Base-by-base conservation (phyloP, 2,329 filamentous ascomycete genomes). In the Trichoderma polysporum region DNA sequence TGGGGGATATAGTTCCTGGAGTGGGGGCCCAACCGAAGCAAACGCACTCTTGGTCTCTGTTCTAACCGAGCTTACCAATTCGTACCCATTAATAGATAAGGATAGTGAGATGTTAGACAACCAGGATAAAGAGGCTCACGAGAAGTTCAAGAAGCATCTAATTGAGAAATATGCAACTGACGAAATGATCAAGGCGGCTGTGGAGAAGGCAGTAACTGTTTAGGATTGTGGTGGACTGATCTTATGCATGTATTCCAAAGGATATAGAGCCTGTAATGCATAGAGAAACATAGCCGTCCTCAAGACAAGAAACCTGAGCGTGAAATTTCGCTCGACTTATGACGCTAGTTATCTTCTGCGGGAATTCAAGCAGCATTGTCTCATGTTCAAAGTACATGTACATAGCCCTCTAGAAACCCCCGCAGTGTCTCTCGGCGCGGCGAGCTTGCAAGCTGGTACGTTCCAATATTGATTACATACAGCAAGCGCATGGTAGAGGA, bases 41-140 rank as follows among this genome's bases (percentile, higher is more conserved):
- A 65, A 65, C 10, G 62, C 62, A 12, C 45, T 65, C 31, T 13
- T 65, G 2, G 52, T 65, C 7, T 65, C 62, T n/a, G 52, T 65
- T 8, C 50, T 65, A 4, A 47, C 9, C 17, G 62, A 65, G n/a
- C 27, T 65, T 39, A 57, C 19, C 1, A 15, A 65, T 22, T 57
- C 62, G 15, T 29, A 57, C 4, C 52, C 62, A 2, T 33, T 65
- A 2, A 17, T 57, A 2, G 52, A 19, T 1, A 65, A 17, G 2
- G 62, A 65, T 4, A 37, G 2, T 6, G 62, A 65, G 31, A 65
- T 65, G 50, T 7, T 65, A 3, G 41, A 17, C 1, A 65, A 65
- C 19, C 62, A 65, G 31, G 52, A 65, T 10, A 65, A 49, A 8
- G 62, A 65, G 8, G 53, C 27, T 7, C 31, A 53, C 4, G 31